These are phyloP conservation scores for Mallotus japonicus DNA, from an alignment of 441 rosid genomes.

Conservation along the genomic window DNA sequence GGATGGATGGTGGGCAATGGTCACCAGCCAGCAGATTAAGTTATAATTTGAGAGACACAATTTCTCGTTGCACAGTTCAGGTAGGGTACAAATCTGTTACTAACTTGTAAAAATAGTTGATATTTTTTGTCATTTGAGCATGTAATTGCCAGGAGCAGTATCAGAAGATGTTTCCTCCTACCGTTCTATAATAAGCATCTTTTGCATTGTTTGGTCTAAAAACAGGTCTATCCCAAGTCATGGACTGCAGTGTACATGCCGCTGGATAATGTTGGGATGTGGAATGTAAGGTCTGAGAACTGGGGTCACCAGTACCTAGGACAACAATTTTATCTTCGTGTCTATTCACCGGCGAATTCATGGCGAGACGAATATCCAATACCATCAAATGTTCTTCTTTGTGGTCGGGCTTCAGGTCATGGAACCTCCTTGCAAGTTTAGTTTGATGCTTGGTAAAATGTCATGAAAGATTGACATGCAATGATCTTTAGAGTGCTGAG, in stretches of 20 bases:
- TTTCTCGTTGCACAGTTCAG: slow-evolving; percentile 73
- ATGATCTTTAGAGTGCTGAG: not conserved
- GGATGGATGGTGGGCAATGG: slow-evolving; percentile 84
- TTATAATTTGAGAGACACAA: slow-evolving; percentile 64
- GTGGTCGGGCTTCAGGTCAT: slow-evolving; percentile 72
- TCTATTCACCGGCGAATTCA: slow-evolving; percentile 55
- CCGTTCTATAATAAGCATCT: not conserved
- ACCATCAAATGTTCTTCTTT: slow-evolving; percentile 73
- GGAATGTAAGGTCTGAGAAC: slow-evolving; percentile 77
- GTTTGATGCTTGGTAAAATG: not conserved
- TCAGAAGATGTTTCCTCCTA: no score
- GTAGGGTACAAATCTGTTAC: slow-evolving; percentile 27
- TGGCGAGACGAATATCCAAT: slow-evolving; percentile 73
- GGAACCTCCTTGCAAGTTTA: slow-evolving; percentile 2
- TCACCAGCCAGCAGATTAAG: slow-evolving; percentile 46
- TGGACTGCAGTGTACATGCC: slow-evolving; percentile 79
- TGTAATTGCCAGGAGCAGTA: not conserved
- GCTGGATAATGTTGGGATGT: slow-evolving; percentile 82
- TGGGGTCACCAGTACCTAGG: slow-evolving; percentile 78
- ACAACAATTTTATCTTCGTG: slow-evolving; percentile 72
- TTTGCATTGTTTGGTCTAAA: slow-evolving; percentile 4
- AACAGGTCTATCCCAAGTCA: slow-evolving; percentile 82
- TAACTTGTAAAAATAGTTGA: not conserved
- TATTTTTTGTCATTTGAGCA: not conserved
- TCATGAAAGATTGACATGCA: slow-evolving; percentile 24